Evolutionary conservation across 495 filamentous ascomycete genomes (phyloP), one percentile per base, ranked within the genome.

Genomic region (Viridothelium virens): DNA sequence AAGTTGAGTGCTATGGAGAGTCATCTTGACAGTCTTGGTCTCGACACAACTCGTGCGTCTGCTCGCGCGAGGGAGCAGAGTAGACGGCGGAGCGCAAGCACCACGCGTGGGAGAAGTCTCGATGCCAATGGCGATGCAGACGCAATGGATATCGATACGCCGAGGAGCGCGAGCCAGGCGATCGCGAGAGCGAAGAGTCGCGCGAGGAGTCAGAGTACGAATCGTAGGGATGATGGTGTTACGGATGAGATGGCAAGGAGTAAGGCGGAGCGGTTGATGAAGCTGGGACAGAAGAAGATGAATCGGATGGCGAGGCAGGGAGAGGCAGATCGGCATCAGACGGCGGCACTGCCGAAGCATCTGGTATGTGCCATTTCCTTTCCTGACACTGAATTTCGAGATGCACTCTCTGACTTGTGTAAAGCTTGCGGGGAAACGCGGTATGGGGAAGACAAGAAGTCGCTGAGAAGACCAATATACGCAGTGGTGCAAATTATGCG

Each of bases 271-370:
- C 86, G 87, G 71, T 77, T 91, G 74, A 81, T 83, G 70, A 97
- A 96, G 83, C 77, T 98, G 73, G 83, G 87, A 69, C 94, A 98
- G 86, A 91, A 92, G 84, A 91, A 91, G 87, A 97, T 95, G 92
- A 97, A 98, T 80, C 83, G 93, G 67, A 93, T 95, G 89, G 94
- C 94, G 53, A 86, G 92, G 74, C 87, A 90, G 82, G 94, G 94
- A 79, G 94, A 98, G 81, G 92, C 91, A 46, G 94, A 98, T 85
- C 84, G 94, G 74, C 95, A 97, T 79, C 88, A 87, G 62, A 87
- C 87, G 64, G 87, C 87, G 9, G 81, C 88, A 53, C 78, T 96
- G 74, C 86, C 89, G 63, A 98, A 96, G 81, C 92, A 97, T 80
- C 83, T 98, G 85, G 91, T 96, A 83, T 72, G 86, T 83, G 1